These are phyloP conservation scores for Citrus mangshanensis DNA, from an alignment of 345 rosid species.

Conservation along the genomic window DNA sequence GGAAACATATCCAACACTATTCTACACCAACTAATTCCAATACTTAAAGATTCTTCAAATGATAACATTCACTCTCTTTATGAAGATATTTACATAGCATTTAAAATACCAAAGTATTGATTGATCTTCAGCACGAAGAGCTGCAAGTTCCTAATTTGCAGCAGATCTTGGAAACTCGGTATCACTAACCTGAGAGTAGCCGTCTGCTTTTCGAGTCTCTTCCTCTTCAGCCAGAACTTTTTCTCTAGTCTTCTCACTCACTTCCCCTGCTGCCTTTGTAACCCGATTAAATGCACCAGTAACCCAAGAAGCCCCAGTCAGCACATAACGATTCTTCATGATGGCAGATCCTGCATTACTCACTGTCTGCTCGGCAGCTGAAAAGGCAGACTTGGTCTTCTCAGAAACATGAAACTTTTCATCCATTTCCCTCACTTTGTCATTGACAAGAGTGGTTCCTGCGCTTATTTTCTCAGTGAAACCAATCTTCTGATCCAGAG, in stretches of 20 bases:
- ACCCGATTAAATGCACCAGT: slow-evolving; percentile 78
- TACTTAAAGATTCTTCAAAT: background rate
- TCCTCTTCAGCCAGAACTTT: slow-evolving; percentile 68
- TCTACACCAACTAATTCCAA: slow-evolving; percentile 1
- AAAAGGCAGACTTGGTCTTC: slow-evolving; percentile 76
- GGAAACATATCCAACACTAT: background rate
- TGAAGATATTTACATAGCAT: slow-evolving; percentile 15
- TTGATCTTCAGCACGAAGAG: slow-evolving; percentile 1
- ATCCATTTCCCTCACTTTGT: slow-evolving; percentile 79
- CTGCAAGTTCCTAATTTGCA: background rate
- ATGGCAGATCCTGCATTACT: slow-evolving; percentile 75
- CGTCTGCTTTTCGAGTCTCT: slow-evolving; percentile 30
- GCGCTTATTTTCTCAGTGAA: slow-evolving; percentile 67
- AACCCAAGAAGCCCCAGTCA: slow-evolving; percentile 79
- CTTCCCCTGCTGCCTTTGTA: slow-evolving; percentile 85
- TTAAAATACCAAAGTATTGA: background rate
- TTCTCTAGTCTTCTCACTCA: slow-evolving; percentile 80
- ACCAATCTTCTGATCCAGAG: slow-evolving; percentile 80
- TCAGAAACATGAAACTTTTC: slow-evolving; percentile 90
- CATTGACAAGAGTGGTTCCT: slow-evolving; percentile 72
- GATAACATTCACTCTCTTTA: background rate
- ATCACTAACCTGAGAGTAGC: slow-evolving; percentile 39
- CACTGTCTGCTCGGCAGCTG: slow-evolving; percentile 86
- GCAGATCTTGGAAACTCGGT: slow-evolving; percentile 24
- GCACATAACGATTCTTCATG: slow-evolving; percentile 80